These are phyloP conservation scores for Aethionema arabicum DNA, from an alignment of 345 rosid genomes.

Conservation along the genomic window DNA sequence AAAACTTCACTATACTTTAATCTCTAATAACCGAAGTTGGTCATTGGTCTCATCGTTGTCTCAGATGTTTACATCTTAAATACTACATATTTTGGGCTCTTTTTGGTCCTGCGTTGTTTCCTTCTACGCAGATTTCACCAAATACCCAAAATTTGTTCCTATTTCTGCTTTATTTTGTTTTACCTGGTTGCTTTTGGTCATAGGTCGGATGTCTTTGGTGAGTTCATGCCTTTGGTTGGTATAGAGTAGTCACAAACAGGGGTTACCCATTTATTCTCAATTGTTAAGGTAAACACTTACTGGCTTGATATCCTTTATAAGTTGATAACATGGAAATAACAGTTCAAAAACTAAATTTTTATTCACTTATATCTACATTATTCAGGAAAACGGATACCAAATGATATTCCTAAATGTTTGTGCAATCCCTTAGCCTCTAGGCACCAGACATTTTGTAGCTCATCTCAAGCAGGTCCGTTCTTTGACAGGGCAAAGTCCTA, in stretches of 20 bases:
- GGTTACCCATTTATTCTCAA: conserved; percentile 85
- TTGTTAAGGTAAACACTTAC: conserved; percentile 70
- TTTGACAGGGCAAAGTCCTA: not conserved
- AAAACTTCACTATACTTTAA: not conserved
- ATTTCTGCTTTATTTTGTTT: conserved; percentile 20
- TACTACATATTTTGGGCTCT: conserved; percentile 1
- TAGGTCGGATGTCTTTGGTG: conserved; percentile 97
- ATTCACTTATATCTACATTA: conserved; percentile 9
- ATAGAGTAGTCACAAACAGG: conserved; percentile 95
- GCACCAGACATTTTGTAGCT: conserved; percentile 76
- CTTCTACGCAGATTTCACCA: too few relatives aligned
- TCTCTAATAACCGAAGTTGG: too few relatives aligned
- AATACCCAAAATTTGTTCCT: conserved; percentile 1
- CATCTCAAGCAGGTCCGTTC: conserved; percentile 94
- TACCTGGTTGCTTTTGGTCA: not conserved
- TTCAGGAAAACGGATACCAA: conserved; percentile 95
- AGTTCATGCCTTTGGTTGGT: conserved; percentile 98
- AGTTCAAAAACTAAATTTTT: not conserved
- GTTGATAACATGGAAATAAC: not conserved
- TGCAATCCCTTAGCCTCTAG: conserved; percentile 87
- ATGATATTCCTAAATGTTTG: conserved; percentile 94
- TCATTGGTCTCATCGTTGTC: conserved; percentile 73
- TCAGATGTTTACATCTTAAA: conserved; percentile 97
- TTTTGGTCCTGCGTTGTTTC: not conserved
- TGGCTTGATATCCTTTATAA: not conserved